Evolutionary conservation across 179 eudicot species (phyloP), one percentile per base, ranked within the genome.

Genomic region (Drosera spatulata): DNA sequence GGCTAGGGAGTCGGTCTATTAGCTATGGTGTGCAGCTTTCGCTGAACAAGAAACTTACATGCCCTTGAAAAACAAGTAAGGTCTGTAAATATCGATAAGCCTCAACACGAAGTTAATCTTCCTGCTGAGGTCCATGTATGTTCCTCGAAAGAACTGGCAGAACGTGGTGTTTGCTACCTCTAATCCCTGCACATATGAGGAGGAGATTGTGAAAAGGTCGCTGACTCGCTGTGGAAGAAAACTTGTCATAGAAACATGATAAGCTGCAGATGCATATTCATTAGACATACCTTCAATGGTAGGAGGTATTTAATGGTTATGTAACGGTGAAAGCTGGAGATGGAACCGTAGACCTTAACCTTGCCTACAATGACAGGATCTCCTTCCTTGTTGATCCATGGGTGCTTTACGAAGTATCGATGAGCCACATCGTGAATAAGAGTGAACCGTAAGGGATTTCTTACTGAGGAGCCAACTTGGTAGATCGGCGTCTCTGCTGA

Each of bases 1-100:
- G 33, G 33, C 33, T 22, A 22, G 33, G 37, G 7, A 37, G 7
- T 38, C 41, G 41, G 37, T 5, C 33, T 0, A 38, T 3, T 4
- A 7, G 12, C 4, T 5, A 56, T 56, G n/a, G 43, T 2, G 5
- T 56, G 0, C 33, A 22, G 33, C 33, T 22, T 22, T 22, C 33
- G 33, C 33, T 22, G 33, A 22, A 22, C 33, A 22, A 4, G 6
- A 38, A 55, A 71, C 91, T 82, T 83, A 86, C 96, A 75, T 10
- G 68, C 80, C 88, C 77, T 83, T 81, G 77, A 86, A 88, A 86
- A 91, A 91, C 82, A 91, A 66, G 62, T 85, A 88, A 2, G 98
- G 96, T 49, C 60, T 62, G 69, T 91, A 91, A 37, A 91, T 69
- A 2, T 88, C 84, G 0, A 84, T 66, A 67, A 88, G 39, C 51